Evolutionary conservation across 1,284 basidiomycete species (phyloP), one percentile per base, ranked within the genome.

Genomic region (Albatrellus sp.): DNA sequence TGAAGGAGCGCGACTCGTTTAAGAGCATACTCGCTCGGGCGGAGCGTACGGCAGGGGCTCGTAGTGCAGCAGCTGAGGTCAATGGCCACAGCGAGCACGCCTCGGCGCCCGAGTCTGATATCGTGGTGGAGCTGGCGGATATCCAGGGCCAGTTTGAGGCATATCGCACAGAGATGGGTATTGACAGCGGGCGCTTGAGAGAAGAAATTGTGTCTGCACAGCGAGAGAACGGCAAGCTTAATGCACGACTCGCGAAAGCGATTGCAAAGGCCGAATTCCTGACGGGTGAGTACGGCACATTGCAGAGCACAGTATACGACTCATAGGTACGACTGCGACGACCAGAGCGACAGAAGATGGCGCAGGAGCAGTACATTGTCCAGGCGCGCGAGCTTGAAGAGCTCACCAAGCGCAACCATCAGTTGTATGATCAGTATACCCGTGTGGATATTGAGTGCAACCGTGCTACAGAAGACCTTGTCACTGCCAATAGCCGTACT

Each of bases 1-100:
- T 80, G 55, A 84, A 88, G 59, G 94, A 98, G 60, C 71, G 90
- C 3, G 96, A 98, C 56, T 75, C 90, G 44, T 73, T 96, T 56
- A 82, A 80, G 53, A 72, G 73, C 29, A 77, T 96, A 69, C 68
- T 92, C 28, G 63, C 67, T 2, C 65, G 76, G 14, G 65, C 71
- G 6, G 67, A 72, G 47, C 63, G 62, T 5, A 51, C 54, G n/a
- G 45, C 56, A 33, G 46, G 48, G 13, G 54, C 24, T 45, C 33
- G 17, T 16, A 31, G 44, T 44, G 31, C 40, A 38, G 37, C 20
- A 49, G 39, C 45, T 42, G 40, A 5, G 47, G 41, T 65, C 28
- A 64, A 69, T 48, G 69, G 67, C 2, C 54, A 57, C 32, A 39
- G 57, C 36, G 57, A 58, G 40, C 60, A 59, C 29, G 53, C 54